phyloP scores from a whole-genome alignment of 331 rosid genomes.

The Erythrophleum ivorense region DNA sequence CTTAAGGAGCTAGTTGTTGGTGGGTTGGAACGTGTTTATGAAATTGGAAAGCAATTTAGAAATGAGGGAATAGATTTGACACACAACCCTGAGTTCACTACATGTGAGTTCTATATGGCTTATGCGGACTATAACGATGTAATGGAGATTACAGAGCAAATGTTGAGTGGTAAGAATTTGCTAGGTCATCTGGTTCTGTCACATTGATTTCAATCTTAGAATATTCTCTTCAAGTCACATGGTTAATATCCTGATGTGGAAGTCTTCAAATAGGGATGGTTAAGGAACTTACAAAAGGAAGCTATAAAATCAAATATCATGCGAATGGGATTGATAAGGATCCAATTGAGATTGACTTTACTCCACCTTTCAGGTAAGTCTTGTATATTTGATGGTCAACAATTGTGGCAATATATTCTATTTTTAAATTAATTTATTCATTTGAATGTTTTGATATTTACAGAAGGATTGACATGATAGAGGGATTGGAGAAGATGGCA shows the following conservation, averaged over 20 bases:
- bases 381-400: conserved; percentile 9
- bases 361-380: conserved; percentile 90
- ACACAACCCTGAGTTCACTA: conserved; percentile 93
- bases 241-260: conserved; percentile 37
- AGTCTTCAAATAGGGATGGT: conserved; percentile 73
- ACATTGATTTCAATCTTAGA: neutral
- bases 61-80: conserved; percentile 98
- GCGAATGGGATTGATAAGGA: conserved; percentile 86
- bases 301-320: conserved; percentile 84
- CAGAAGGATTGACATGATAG: conserved; percentile 97
- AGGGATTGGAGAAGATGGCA: conserved; percentile 77
- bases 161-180: conserved; percentile 80
- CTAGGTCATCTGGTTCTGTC: neutral
- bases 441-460: conserved; percentile 37
- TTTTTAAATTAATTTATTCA: conserved; percentile 20
- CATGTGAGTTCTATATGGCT: conserved; percentile 97
- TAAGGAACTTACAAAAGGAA: conserved; percentile 87
- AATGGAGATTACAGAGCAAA: conserved; percentile 84
- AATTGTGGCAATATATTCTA: conserved; percentile 6
- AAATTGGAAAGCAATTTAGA: conserved; percentile 95
- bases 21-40: conserved; percentile 96
- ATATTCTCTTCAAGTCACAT: conserved; percentile 20
- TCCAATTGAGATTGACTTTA: conserved; percentile 89
- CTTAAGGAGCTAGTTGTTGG: conserved; percentile 95
- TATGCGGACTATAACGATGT: conserved; percentile 79